These are phyloP conservation scores for Naganishia onofrii DNA, from an alignment of 768 basidiomycete species.

Conservation along the genomic window DNA sequence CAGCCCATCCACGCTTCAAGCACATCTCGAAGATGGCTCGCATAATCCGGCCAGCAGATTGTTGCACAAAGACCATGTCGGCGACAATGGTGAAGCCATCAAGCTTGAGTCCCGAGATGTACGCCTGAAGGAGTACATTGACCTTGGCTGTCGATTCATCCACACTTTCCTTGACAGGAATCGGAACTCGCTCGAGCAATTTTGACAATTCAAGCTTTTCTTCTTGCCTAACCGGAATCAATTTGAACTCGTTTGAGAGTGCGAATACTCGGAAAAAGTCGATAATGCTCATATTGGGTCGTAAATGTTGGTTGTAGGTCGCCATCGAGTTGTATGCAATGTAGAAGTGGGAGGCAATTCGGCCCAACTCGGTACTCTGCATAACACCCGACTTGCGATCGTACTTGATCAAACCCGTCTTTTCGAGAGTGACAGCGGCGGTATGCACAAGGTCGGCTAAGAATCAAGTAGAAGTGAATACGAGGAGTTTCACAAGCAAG, in stretches of 20 bases:
- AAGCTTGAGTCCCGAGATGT: constrained; percentile 88
- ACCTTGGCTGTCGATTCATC: constrained; percentile 97
- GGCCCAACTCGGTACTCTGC: constrained; percentile 86
- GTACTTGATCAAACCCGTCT: constrained; percentile 90
- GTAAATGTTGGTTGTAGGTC: constrained; percentile 89
- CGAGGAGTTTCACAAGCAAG: not conserved
- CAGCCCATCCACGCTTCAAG: constrained; percentile 95
- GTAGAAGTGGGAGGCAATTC: constrained; percentile 93
- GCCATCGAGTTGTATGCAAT: constrained; percentile 95
- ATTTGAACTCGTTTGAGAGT: constrained; percentile 89
- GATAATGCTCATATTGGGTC: constrained; percentile 77
- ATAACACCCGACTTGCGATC: constrained; percentile 82
- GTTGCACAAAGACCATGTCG: constrained; percentile 82
- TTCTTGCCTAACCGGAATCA: constrained; percentile 65
- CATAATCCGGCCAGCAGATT: constrained; percentile 92
- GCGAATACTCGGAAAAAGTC: constrained; percentile 96
- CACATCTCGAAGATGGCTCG: constrained; percentile 98
- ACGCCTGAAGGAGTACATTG: constrained; percentile 91
- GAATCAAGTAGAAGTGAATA: constrained; percentile 9
- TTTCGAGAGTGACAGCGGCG: constrained; percentile 88
- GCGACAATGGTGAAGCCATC: constrained; percentile 65
- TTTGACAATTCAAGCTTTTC: constrained; percentile 88
- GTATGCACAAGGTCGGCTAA: constrained; percentile 79
- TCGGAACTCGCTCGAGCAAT: constrained; percentile 87
- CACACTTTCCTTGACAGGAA: constrained; percentile 93